Conservation (phyloP, 164 flowering plant genomes). For the Malania oleifera region DNA sequence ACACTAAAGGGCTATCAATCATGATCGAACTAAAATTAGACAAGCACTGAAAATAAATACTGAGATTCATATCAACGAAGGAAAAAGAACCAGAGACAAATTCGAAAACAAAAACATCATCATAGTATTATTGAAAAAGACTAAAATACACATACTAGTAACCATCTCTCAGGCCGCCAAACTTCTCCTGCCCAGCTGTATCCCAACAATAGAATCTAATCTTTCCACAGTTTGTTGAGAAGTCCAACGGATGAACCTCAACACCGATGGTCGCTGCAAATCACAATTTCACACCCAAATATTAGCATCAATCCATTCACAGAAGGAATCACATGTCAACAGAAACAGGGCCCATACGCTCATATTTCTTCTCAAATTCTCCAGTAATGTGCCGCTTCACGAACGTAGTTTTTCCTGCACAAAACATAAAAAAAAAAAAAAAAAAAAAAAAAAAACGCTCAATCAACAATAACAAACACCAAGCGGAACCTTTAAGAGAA, state of each 20-base stretch:
- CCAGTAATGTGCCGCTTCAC: conserved; percentile 85
- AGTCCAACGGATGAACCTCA: conserved; percentile 86
- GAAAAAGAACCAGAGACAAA: not conserved
- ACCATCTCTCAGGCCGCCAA: conserved; percentile 82
- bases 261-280: conserved; percentile 76
- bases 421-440: not conserved
- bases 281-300: not conserved
- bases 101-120: too few species aligned
- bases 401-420: conserved; percentile 76
- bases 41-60: too few species aligned
- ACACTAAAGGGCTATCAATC: too few species aligned
- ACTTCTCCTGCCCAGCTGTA: conserved; percentile 84
- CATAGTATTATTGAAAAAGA: too few species aligned
- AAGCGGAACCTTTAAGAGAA: too few species aligned
- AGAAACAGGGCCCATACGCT: conserved; percentile 42
- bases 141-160: conserved; percentile 51
- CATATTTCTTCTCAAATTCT: conserved; percentile 86
- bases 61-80: not conserved
- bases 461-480: not conserved
- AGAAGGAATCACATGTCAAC: not conserved
- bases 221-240: conserved; percentile 72
- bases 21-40: too few species aligned
- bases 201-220: conserved; percentile 81
- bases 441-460: not conserved
- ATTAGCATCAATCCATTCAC: not conserved